These are phyloP conservation scores for Arthrobotrys sinensis DNA, from an alignment of 2,329 filamentous ascomycete genomes.

Conservation along the genomic window DNA sequence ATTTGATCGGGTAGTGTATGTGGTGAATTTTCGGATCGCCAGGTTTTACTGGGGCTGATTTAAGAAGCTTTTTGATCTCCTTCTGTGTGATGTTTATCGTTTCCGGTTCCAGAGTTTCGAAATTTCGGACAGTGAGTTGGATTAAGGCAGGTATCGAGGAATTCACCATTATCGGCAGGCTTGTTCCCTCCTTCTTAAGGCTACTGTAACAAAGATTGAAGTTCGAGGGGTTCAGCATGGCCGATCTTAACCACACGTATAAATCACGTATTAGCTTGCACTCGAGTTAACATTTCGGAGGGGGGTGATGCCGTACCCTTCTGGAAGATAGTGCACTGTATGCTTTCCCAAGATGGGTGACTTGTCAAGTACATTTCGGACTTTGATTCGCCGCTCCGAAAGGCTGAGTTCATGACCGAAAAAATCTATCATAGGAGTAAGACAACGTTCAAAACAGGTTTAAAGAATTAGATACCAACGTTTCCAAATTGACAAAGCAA, in stretches of 20 bases:
- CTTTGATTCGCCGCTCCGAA: conserved; percentile 92
- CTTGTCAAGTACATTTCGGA: conserved; percentile 86
- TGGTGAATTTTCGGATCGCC: conserved; percentile 74
- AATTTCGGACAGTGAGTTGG: conserved; percentile 87
- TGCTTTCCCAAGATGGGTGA: conserved; percentile 96
- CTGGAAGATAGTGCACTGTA: conserved; percentile 96
- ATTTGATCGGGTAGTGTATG: conserved; percentile 83
- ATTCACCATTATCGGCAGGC: conserved; percentile 91
- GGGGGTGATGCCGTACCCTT: conserved; percentile 75
- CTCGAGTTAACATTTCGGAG: conserved; percentile 64
- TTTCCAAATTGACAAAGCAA: conserved; percentile 48
- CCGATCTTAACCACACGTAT: conserved; percentile 74
- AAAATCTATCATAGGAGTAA: conserved; percentile 72
- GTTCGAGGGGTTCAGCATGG: conserved; percentile 85
- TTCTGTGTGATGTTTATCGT: conserved; percentile 81
- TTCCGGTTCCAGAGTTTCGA: conserved; percentile 85
- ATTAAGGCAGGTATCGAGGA: conserved; percentile 90
- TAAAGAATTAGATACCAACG: conserved; percentile 31
- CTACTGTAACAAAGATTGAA: conserved; percentile 85
- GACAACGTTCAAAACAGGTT: background rate
- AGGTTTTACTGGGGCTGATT: conserved; percentile 76
- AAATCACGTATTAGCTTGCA: background rate
- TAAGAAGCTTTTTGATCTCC: conserved; percentile 82
- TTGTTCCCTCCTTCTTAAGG: conserved; percentile 72
- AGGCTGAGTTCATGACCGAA: conserved; percentile 95